Percentiles rank a stretch among this genome's conserved stretches.
Evolutionary conservation across 306 rosid genomes (phyloP).

Genomic region (Lithocarpus polystachyus): DNA sequence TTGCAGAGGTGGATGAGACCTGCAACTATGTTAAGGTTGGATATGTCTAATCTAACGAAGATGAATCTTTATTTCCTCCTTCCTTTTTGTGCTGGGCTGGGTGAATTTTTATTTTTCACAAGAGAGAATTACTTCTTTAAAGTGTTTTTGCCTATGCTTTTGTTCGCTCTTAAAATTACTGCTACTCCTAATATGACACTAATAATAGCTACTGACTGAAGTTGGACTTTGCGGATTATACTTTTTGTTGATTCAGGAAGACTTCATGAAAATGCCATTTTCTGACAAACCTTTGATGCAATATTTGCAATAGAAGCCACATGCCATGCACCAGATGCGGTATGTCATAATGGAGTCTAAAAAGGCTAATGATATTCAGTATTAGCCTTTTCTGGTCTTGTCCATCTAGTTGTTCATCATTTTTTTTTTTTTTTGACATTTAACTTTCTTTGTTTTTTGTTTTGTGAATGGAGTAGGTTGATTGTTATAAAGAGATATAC

Average conservation of each 20-base stretch:
- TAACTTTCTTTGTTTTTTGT: too few species aligned
- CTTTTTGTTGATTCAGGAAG: slow-evolving; percentile 65
- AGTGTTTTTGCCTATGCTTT: too few species aligned
- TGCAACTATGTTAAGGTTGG: slow-evolving; percentile 80
- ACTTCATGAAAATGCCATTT: slow-evolving; percentile 93
- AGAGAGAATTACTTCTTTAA: too few species aligned
- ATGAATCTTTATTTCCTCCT: background rate
- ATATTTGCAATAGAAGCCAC: slow-evolving; percentile 98
- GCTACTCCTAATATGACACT: background rate
- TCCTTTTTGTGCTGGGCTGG: background rate
- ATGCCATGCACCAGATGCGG: slow-evolving; percentile 99
- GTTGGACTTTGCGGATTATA: too few species aligned
- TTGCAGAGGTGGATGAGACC: slow-evolving; percentile 58
- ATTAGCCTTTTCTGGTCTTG: too few species aligned
- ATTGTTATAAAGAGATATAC: slow-evolving; percentile 90
- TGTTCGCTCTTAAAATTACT: too few species aligned
- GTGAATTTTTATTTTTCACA: background rate
- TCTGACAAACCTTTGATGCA: slow-evolving; percentile 83
- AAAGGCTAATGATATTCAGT: too few species aligned
- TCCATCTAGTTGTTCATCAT: too few species aligned
- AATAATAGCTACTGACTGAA: background rate
- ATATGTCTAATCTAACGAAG: slow-evolving; percentile 10
- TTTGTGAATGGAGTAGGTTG: slow-evolving; percentile 42
- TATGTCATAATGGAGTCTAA: slow-evolving; percentile 13
- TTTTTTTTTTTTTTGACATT: too few species aligned